phyloP scores from a whole-genome alignment of 2,329 filamentous ascomycete species.

The Penicillium sp. region DNA sequence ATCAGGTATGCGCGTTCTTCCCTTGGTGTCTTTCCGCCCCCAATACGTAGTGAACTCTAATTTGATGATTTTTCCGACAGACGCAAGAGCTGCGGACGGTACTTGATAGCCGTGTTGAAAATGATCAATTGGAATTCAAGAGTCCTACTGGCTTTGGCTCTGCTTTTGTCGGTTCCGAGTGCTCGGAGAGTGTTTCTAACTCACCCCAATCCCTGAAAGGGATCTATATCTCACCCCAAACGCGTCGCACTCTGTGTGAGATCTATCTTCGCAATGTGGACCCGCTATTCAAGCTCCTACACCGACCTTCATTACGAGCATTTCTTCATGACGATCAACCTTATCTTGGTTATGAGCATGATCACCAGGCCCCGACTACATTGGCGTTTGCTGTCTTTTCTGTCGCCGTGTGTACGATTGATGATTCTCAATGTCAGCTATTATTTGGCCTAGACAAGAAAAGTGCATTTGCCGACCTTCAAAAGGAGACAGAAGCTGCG shows the following conservation, averaged over 20 bases:
- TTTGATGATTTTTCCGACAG: conserved; percentile 7
- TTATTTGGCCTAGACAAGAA: conserved; percentile 22
- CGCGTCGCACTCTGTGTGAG: conserved; percentile 21
- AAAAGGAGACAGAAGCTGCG: conserved; percentile 25
- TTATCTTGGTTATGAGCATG: conserved; percentile 32
- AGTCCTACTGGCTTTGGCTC: conserved; percentile 9
- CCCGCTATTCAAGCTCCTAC: conserved; percentile 34
- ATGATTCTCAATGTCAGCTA: conserved; percentile 22
- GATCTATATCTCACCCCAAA: conserved; percentile 11
- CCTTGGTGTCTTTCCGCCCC: not conserved
- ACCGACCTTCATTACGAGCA: conserved; percentile 28
- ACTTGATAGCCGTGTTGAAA: conserved; percentile 21
- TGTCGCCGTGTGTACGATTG: conserved; percentile 26
- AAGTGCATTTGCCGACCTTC: conserved; percentile 21
- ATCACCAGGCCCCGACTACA: conserved; percentile 26
- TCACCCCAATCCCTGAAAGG: conserved; percentile 9
- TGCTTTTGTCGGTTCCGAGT: conserved; percentile 18
- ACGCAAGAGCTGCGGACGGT: conserved; percentile 23
- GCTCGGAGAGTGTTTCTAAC: conserved; percentile 11
- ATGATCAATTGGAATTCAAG: conserved; percentile 7
- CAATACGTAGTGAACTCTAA: not conserved
- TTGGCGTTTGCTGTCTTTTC: conserved; percentile 29
- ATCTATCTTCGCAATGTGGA: conserved; percentile 31
- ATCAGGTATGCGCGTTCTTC: conserved; percentile 19
- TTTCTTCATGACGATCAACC: conserved; percentile 26